phyloP scores from a whole-genome alignment of 345 rosid genomes.

The Ailanthus altissimus region DNA sequence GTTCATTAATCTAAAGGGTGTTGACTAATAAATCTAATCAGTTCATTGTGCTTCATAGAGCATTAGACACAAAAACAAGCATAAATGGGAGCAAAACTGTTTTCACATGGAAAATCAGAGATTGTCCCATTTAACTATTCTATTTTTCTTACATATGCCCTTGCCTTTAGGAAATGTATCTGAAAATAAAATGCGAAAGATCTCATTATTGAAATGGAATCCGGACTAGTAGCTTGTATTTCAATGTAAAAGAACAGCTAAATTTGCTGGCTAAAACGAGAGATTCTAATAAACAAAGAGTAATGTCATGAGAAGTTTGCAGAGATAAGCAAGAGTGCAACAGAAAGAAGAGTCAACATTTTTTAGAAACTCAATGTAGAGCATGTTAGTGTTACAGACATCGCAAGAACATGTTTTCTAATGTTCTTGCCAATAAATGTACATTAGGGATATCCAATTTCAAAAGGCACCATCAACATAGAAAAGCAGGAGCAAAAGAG shows the following conservation, averaged over 20 bases:
- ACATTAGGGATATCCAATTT: neutral
- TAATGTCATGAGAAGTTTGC: neutral
- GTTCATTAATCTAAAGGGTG: neutral
- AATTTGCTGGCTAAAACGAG: neutral
- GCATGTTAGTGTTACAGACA: neutral
- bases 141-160: neutral
- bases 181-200: neutral
- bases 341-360: neutral
- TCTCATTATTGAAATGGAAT: neutral
- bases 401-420: neutral
- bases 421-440: neutral
- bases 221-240: neutral
- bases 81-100: no score
- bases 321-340: neutral
- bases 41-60: neutral
- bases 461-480: neutral
- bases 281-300: neutral
- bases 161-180: neutral
- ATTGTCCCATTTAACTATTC: neutral
- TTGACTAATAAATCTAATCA: neutral
- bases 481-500: constrained; percentile 7
- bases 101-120: no score
- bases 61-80: constrained; percentile 3
- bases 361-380: neutral
- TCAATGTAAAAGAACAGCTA: neutral